Base-by-base conservation (phyloP, 2,329 filamentous ascomycete genomes). In the Trichophyton verrucosum region DNA sequence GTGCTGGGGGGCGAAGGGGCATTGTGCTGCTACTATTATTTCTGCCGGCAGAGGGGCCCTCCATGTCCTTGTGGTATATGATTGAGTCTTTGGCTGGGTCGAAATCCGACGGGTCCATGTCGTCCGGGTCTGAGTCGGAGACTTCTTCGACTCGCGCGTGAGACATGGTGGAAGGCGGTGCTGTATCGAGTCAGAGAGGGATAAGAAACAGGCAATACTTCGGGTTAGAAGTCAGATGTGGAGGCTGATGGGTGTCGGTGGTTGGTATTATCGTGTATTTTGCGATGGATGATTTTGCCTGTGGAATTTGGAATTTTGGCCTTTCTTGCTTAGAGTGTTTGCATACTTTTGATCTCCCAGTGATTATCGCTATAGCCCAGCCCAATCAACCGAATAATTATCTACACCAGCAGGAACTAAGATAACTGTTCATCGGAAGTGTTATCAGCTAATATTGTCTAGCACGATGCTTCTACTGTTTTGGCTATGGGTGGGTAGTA, bases 81-180 rank as follows among this genome's bases (percentile, higher is more conserved):
- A 76, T 71, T 9, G 55, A 57, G 40, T 57, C 55, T 61, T 68
- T 68, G 24, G 70, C 66, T 24, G 75, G 74, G 65, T 77, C 81
- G 66, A 84, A 83, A 64, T 87, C 84, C 65, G 78, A 77, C 69
- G 91, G 88, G 76, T 94, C 88, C 74, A 86, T 87, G 76, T 96
- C 91, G 65, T 90, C 88, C 59, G 92, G 90, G 77, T 97, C 92
- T 13, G 88, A 89, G 79, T 95, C 90, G 63, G 86, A 89, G 76
- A 97, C 94, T 81, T 99, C 94, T 74, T 97, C 86, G 64, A 87
- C 86, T 63, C 91, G 85, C 78, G 94, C 75, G 64, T 73, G 86
- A 51, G 89, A 88, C 90, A 95, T 94, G 66, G 20, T 51, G 20
- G 5, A n/a, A 36, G 9, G 22, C 20, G 17, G 11, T 2, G 17